Conservation (phyloP, 1,139 yeast genomes). For the Blastobotrys indianensis region DNA sequence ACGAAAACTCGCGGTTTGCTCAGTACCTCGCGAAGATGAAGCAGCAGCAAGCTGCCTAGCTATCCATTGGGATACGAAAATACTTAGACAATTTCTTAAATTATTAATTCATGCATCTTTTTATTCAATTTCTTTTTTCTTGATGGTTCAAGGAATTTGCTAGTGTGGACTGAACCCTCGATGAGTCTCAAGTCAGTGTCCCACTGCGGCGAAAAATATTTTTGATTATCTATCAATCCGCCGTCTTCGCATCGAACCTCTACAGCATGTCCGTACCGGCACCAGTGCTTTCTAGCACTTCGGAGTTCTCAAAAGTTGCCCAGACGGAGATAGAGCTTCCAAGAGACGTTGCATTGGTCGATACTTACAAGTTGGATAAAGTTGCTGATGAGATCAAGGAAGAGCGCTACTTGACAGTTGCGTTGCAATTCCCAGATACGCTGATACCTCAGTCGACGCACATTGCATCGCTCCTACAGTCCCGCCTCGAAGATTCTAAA, state of each 20-base stretch:
- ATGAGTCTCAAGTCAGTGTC: too few relatives aligned
- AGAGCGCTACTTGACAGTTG: conserved; percentile 43
- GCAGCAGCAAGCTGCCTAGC: neutral
- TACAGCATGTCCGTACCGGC: conserved; percentile 33
- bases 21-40: conserved; percentile 39
- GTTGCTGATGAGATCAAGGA: conserved; percentile 23
- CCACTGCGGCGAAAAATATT: too few relatives aligned
- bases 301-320: conserved; percentile 47
- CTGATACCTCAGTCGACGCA: conserved; percentile 74
- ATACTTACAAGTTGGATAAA: conserved; percentile 26
- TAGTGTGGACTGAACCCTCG: too few relatives aligned
- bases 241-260: too few relatives aligned
- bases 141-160: too few relatives aligned
- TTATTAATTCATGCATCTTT: too few relatives aligned
- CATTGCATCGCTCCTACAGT: conserved; percentile 48
- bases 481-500: conserved; percentile 14
- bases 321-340: conserved; percentile 24
- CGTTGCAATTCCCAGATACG: conserved; percentile 86
- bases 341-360: neutral
- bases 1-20: conserved; percentile 67
- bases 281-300: conserved; percentile 56
- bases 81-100: too few relatives aligned
- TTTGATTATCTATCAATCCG: too few relatives aligned
- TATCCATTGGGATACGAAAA: too few relatives aligned
- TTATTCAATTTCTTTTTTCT: neutral